Conservation (phyloP, 352 stramenopile species). For the Phytophthora melonis region DNA sequence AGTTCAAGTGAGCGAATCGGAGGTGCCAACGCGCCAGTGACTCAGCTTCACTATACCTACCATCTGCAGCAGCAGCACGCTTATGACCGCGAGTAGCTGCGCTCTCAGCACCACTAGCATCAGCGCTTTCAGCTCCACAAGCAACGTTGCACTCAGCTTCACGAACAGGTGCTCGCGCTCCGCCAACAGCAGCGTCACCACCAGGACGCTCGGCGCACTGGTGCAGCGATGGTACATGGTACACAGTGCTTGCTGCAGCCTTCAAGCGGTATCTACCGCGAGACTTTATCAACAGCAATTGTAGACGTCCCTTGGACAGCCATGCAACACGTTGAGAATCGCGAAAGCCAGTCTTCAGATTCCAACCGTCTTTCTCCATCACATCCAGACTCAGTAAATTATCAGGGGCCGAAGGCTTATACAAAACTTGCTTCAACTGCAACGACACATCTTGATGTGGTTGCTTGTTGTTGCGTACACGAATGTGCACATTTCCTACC, state of each 20-base stretch:
- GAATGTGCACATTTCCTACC: slow-evolving; percentile 5
- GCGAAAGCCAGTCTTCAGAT: background rate
- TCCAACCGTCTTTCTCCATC: slow-evolving; percentile 13
- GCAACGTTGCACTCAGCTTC: background rate
- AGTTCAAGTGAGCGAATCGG: slow-evolving; percentile 10
- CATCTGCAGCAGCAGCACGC: background rate
- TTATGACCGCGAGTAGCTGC: background rate
- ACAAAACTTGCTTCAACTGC: slow-evolving; percentile 8
- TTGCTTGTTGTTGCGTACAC: slow-evolving; percentile 9
- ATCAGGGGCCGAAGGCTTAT: slow-evolving; percentile 7
- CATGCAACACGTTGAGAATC: slow-evolving; percentile 9
- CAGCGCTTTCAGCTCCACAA: background rate
- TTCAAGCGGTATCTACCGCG: slow-evolving; percentile 11
- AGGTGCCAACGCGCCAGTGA: slow-evolving; percentile 13
- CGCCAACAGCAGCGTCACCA: too few relatives aligned
- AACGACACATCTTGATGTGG: slow-evolving; percentile 13
- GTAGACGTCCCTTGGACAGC: background rate
- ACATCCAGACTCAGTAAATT: slow-evolving; percentile 16
- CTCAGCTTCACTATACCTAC: background rate
- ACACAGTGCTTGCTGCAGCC: background rate
- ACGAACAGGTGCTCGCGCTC: background rate
- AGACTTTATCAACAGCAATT: slow-evolving; percentile 6
- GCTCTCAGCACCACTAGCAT: background rate
- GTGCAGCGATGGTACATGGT: slow-evolving; percentile 4
- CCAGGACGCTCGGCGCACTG: background rate